A percentile compares a stretch with the other conserved stretches of the same genome.
Evolutionary conservation across 2,329 filamentous ascomycete genomes (phyloP).

Genomic region (Hymenoscyphus linearis): DNA sequence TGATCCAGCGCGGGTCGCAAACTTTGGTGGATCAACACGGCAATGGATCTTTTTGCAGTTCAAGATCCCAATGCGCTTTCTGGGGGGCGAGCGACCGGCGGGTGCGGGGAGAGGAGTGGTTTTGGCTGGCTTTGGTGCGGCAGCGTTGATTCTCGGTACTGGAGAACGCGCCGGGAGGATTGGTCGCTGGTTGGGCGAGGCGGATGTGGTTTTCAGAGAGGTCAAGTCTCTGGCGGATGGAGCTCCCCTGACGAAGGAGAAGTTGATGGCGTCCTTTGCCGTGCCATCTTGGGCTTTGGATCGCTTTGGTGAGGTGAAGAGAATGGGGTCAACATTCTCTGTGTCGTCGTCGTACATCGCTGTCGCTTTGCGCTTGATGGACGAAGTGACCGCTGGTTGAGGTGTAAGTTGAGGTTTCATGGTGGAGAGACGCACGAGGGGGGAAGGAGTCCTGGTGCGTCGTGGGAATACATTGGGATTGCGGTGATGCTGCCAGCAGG

Average conservation of each 20-base stretch:
- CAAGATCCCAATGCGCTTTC: constrained; percentile 65
- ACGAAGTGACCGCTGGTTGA: constrained; percentile 17
- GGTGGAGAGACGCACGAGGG: constrained; percentile 21
- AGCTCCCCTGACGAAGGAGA: constrained; percentile 31
- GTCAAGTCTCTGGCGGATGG: constrained; percentile 29
- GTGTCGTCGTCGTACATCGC: constrained; percentile 44
- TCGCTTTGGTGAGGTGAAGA: constrained; percentile 49
- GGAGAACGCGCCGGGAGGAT: constrained; percentile 51
- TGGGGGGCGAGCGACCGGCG: constrained; percentile 75
- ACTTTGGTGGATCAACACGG: constrained; percentile 66
- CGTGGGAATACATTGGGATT: no score
- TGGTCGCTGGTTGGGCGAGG: constrained; percentile 27
- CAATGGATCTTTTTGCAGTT: constrained; percentile 62
- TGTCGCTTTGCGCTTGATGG: constrained; percentile 55
- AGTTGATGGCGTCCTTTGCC: constrained; percentile 29
- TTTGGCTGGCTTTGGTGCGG: constrained; percentile 41
- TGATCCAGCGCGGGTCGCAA: constrained; percentile 43
- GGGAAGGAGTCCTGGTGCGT: background rate
- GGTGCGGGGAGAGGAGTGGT: constrained; percentile 59
- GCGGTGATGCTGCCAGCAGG: constrained; percentile 17
- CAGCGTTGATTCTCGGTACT: constrained; percentile 41
- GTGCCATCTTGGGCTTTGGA: constrained; percentile 45
- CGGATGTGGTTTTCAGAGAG: constrained; percentile 18
- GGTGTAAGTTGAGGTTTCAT: constrained; percentile 27
- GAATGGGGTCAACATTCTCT: constrained; percentile 57